Base-by-base conservation (phyloP, 345 rosid species). In the Microthlaspi erraticum region DNA sequence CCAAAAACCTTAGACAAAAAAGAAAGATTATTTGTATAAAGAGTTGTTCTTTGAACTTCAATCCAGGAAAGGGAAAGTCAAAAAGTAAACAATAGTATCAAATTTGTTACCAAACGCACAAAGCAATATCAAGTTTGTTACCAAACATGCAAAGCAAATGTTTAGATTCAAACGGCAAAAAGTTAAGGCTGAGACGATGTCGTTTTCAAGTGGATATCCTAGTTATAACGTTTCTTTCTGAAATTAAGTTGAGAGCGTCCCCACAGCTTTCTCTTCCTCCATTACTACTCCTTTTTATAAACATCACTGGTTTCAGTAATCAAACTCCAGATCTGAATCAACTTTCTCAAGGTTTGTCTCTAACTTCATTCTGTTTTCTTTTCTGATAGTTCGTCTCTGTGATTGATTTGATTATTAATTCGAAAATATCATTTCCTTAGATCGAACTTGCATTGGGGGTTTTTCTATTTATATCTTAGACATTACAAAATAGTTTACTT, bases 171-270 rank as follows among this genome's bases (percentile, higher is more conserved):
- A 4, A 42, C 3, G 20, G 61, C 29, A 62, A 50, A 34, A 34
- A 13, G 7, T 60, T 39, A 9, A 10, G 14, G 4, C 0, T 0
- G 38, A 52, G 20, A 53, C 48, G 70, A 3, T 6, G 76, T 63
- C 70, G 70, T 37, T 54, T 42, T 62, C 19, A n/a, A 0, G 3
- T 36, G 49, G 23, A 17, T 34, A 3, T 4, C 33, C 34, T 6
- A 10, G 70, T 65, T 73, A 41, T 41, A 66, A 73, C 23, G 77
- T 66, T 4, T 14, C 72, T 73, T 49, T 73, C 71, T 3, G 64
- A 46, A 50, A 37, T 17, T 29, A 10, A 18, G 18, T 1, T 5
- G 8, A 5, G 74, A 48, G 23, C 61, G n/a, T n/a, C n/a, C 64
- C 52, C 6, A 38, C 8, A 36, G 49, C 38, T n/a, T 4, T 10